Percentiles rank a stretch among this genome's conserved stretches.
Evolutionary conservation across 345 rosid species (phyloP).

Genomic region (Limnanthes douglasii): DNA sequence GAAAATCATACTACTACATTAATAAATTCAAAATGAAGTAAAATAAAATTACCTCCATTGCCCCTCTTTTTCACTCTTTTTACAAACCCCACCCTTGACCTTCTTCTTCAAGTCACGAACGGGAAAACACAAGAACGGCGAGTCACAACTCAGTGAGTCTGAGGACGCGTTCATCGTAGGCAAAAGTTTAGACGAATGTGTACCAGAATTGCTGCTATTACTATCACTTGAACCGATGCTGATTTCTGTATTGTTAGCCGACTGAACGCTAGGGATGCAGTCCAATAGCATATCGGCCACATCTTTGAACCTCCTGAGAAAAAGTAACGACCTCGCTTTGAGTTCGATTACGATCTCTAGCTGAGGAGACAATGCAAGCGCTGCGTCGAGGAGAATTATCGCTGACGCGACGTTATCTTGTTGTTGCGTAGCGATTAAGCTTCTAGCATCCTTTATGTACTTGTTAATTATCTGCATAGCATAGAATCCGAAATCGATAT

Average conservation of each 20-base stretch:
- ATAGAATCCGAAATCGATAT: not conserved
- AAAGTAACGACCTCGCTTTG: slow-evolving; percentile 62
- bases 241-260: slow-evolving; percentile 32
- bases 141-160: slow-evolving; percentile 33
- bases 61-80: slow-evolving; percentile 51
- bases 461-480: slow-evolving; percentile 39
- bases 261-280: slow-evolving; percentile 62
- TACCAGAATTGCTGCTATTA: too few species aligned
- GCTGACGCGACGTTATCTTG: slow-evolving; percentile 43
- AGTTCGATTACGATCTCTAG: slow-evolving; percentile 61
- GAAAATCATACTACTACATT: too few species aligned
- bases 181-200: slow-evolving; percentile 8
- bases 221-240: slow-evolving; percentile 34
- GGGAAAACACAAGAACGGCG: slow-evolving; percentile 65
- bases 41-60: slow-evolving; percentile 65
- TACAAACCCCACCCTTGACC: slow-evolving; percentile 60
- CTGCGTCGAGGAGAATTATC: slow-evolving; percentile 47
- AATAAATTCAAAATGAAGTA: too few species aligned
- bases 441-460: slow-evolving; percentile 50
- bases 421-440: slow-evolving; percentile 38
- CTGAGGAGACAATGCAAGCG: slow-evolving; percentile 51
- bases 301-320: slow-evolving; percentile 50
- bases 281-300: slow-evolving; percentile 77
- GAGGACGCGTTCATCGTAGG: slow-evolving; percentile 10
- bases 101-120: slow-evolving; percentile 75